Evolutionary conservation across 108 stramenopile species (phyloP).

Genomic region (Cyclotella cryptica): DNA sequence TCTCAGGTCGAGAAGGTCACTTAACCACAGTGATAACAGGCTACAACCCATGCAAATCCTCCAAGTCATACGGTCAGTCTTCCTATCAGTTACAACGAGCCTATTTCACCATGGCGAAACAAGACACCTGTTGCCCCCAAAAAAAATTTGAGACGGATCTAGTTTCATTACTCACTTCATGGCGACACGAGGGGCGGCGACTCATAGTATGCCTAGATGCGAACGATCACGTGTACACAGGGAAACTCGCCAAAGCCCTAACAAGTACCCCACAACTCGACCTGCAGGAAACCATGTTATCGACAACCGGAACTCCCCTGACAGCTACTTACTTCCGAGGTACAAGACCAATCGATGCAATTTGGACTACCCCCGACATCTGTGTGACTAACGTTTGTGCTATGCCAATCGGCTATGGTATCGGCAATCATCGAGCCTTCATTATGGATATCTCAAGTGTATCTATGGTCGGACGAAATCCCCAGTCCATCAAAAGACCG

Average conservation of each 20-base stretch:
- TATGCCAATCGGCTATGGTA: conserved; percentile 25
- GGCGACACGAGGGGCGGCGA: conserved; percentile 15
- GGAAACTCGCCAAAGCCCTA: background rate
- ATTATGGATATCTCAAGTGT: background rate
- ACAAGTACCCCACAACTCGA: background rate
- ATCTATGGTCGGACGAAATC: conserved; percentile 18
- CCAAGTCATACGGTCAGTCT: background rate
- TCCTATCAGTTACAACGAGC: conserved; percentile 21
- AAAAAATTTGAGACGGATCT: too few relatives aligned
- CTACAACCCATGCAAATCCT: conserved; percentile 20
- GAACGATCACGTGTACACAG: too few relatives aligned
- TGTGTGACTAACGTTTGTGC: background rate
- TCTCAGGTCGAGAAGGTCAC: background rate
- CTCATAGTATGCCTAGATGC: too few relatives aligned
- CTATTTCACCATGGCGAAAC: background rate
- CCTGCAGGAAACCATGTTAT: conserved; percentile 9
- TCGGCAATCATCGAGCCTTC: conserved; percentile 22
- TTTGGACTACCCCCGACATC: conserved; percentile 14
- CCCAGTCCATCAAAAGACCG: background rate
- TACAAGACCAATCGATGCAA: conserved; percentile 22
- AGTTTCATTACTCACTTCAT: background rate
- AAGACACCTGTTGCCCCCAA: background rate
- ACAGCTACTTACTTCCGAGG: conserved; percentile 26
- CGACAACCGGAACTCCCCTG: background rate
- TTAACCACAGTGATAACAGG: background rate